Percentiles rank a stretch among this genome's conserved stretches.
Conservation (phyloP, 352 stramenopile genomes). For the Pelagophyceae sp. region DNA sequence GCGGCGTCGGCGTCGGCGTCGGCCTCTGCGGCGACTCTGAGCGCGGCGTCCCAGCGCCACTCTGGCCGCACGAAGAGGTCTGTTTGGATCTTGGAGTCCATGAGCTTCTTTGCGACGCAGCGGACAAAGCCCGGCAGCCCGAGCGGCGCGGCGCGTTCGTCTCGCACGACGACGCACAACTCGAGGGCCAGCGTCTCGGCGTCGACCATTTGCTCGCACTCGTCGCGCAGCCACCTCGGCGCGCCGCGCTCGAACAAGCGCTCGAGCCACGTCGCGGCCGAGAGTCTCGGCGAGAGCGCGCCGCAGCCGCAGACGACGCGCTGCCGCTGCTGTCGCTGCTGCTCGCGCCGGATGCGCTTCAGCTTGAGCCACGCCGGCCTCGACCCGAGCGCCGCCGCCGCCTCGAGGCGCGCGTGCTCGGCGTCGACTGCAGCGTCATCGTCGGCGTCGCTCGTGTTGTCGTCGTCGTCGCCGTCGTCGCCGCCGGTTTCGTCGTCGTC, state of each 20-base stretch:
- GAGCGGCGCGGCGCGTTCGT: constrained; percentile 14
- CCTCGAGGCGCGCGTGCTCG: neutral
- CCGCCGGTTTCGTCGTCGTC: neutral
- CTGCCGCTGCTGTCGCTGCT: neutral
- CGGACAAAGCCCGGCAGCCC: constrained; percentile 7
- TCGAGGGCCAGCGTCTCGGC: neutral
- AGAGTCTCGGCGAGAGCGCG: neutral
- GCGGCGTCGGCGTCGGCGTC: neutral
- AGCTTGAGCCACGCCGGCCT: neutral
- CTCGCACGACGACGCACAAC: constrained; percentile 2
- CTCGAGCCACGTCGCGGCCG: constrained; percentile 13
- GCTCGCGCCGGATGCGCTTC: neutral
- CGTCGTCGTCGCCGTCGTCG: neutral
- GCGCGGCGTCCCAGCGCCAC: constrained; percentile 16
- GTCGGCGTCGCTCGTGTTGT: neutral
- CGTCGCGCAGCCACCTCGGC: constrained; percentile 4
- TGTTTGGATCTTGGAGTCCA: neutral
- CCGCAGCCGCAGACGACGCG: constrained; percentile 16
- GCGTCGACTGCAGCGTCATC: neutral
- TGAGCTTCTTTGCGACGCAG: neutral
- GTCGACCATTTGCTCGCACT: neutral
- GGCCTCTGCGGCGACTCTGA: neutral
- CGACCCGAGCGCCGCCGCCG: neutral
- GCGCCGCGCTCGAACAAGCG: constrained; percentile 15
- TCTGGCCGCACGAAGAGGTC: constrained; percentile 11